Evolutionary conservation across 2,329 filamentous ascomycete genomes (phyloP), one percentile per base, ranked within the genome.

Genomic region (Exophiala sp.): DNA sequence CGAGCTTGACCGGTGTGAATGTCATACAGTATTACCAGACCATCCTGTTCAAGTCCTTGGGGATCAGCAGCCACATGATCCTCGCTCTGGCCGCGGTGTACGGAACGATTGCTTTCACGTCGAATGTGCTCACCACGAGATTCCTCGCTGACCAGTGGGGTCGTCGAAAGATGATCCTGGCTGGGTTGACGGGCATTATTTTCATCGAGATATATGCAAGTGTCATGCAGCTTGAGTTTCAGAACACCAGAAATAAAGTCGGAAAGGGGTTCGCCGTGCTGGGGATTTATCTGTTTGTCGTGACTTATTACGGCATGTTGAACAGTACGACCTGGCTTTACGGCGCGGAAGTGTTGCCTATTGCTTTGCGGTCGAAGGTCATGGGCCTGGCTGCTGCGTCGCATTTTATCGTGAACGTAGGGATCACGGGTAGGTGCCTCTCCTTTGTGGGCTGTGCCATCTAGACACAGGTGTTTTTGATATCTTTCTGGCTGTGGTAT

Each of bases 91-190:
- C 95, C 62, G 83, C 88, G 57, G 92, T 95, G 75, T 94, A 94
- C 68, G 87, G 86, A 75, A 85, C 95, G 76, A 91, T 91, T 80
- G 91, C 95, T 78, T 90, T 89, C 80, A 91, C 86, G 79, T 95
- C 95, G 4, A 83, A 82, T 54, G 64, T 65, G 20, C 62, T 82
- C 29, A 80, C 80, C 0, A 81, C 78, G 0, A 70, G 71, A 39
- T 81, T 70, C 56, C 66, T 83, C 9, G 76, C 76, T 1, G 80
- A 83, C 63, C 78, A 79, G 65, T 83, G 80, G 80, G 80, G 80
- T 40, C 78, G 80, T 34, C 73, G 80, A 54, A 57, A 57, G 57
- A 83, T 84, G 81, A 73, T 84, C 9, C 64, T 84, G 5, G 61
- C 78, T 1, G 81, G 81, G 5, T 64, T 83, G 2, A 60, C 66